Conservation (phyloP, 176 grass and related monocot species). For the Phyllostachys edulis region DNA sequence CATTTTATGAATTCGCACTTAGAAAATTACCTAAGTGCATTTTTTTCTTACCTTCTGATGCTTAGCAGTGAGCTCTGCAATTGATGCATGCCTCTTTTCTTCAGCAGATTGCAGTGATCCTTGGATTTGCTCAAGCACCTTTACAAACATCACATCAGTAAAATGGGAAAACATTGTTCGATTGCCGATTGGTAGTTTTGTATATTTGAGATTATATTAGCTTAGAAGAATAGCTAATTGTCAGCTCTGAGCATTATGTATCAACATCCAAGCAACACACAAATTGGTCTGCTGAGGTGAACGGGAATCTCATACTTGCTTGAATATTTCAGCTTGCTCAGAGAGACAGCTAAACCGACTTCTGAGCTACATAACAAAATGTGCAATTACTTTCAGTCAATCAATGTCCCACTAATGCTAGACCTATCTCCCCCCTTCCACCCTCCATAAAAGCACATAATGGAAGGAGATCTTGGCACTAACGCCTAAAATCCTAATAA, state of each 20-base stretch:
- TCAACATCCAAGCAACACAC: neutral
- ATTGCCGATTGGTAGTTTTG: neutral
- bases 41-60: conserved; percentile 69
- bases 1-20: neutral
- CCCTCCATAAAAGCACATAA: conserved; percentile 12
- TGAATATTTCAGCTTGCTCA: conserved; percentile 27
- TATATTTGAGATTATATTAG: conserved; percentile 18
- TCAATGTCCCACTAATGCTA: neutral
- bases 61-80: conserved; percentile 80
- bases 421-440: neutral
- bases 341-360: neutral
- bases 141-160: conserved; percentile 43
- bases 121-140: conserved; percentile 93
- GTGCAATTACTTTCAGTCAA: conserved; percentile 16
- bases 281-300: conserved; percentile 14
- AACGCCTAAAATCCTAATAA: conserved; percentile 7
- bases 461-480: conserved; percentile 1
- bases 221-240: conserved; percentile 16
- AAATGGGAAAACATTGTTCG: neutral
- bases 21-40: conserved; percentile 23
- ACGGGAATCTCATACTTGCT: neutral
- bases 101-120: conserved; percentile 69
- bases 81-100: conserved; percentile 74
- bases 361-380: conserved; percentile 14
- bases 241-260: conserved; percentile 17